Conservation (phyloP, 176 grass and related monocot species). For the bread wheat (Triticum aestivum) region IWGSC_CS_RefSeq_v2.1 NC_057813.1:74944109-74944608, state of each 20-base stretch:
- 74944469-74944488: conserved; percentile 53
- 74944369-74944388: conserved; percentile 46
- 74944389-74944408: conserved; percentile 77
- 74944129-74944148: background rate
- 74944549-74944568: conserved; percentile 66
- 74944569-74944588: conserved; percentile 65
- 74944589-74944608: conserved; percentile 67
- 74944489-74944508: conserved; percentile 65
- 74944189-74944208: background rate
- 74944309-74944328: conserved; percentile 60
- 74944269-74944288: conserved; percentile 56
- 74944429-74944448: conserved; percentile 68
- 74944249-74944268: conserved; percentile 53
- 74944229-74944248: conserved; percentile 3
- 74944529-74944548: conserved; percentile 84
- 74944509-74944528: conserved; percentile 56
- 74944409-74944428: conserved; percentile 53
- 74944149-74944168: background rate
- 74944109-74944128: conserved; percentile 21
- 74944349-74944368: conserved; percentile 35
- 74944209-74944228: conserved; percentile 43
- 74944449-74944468: conserved; percentile 68
- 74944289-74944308: conserved; percentile 51
- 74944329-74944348: conserved; percentile 57
- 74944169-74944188: background rate